Base-by-base conservation (phyloP, 139 green algal species). In the Auxenochlorella pyrenoidosa region DNA sequence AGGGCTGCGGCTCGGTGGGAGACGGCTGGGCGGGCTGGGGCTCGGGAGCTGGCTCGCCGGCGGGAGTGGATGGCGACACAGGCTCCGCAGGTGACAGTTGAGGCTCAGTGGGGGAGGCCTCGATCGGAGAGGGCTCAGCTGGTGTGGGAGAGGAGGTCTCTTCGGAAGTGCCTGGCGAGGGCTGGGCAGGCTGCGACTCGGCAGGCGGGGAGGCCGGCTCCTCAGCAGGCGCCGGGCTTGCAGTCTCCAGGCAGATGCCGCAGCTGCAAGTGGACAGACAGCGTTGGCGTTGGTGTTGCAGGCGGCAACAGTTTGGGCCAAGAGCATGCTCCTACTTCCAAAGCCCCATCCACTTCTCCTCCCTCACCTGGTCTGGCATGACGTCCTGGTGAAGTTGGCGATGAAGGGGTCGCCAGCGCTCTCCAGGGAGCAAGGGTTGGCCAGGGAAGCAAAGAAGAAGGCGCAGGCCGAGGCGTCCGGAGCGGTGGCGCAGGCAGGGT, bases 401-500 rank as follows among this genome's bases (percentile, higher is more conserved):
- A 47, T 77, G 32, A 36, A 51, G 10, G 38, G 19, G 32, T 51
- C 71, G 38, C 36, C 36, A 18, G 71, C 36, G 32, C 19, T 32
- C 18, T 40, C 36, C 71, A n/a, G n/a, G 36, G 71, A 51, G 71
- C 71, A 77, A 36, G 71, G 71, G 71, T 77, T 77, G n/a, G 71
- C 32, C 71, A 77, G 71, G 19, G 70, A n/a, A 16, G 36, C 38
- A 36, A 77, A 77, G 38, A 77, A 77, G 71, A 77, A 77, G 36
- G 36, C n/a, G 71, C 71, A 77, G 38, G 71, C 71, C n/a, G 71
- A 51, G 71, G 71, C 38, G 71, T 77, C 71, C 36, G 71, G 71
- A 12, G 36, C 71, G n/a, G 30, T 77, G 18, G 36, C 71, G 71
- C 71, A 77, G 2, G 71, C 21, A 0, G 71, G 71, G 19, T 28